phyloP scores from a whole-genome alignment of 495 filamentous ascomycete species.

The Talaromyces borbonicus region DNA sequence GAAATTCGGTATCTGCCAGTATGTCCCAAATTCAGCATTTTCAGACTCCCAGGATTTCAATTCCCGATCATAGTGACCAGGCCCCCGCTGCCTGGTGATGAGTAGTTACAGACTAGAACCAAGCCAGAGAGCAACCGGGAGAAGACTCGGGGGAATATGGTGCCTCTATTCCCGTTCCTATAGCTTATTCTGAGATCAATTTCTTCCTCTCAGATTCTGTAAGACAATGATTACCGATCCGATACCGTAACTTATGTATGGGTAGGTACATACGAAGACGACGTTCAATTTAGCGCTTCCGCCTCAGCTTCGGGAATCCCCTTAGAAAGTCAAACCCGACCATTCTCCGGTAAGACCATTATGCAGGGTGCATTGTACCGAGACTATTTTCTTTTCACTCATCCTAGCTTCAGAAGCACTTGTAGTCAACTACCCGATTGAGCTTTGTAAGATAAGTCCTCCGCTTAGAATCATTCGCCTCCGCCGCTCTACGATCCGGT shows the following conservation, averaged over 20 bases:
- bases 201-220: too few relatives aligned
- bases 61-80: neutral
- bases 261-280: neutral
- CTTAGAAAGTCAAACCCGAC: neutral
- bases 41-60: neutral
- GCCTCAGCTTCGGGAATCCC: neutral
- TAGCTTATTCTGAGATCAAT: too few relatives aligned
- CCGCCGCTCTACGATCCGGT: neutral
- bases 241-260: too few relatives aligned
- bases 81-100: neutral
- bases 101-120: neutral
- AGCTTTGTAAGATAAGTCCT: neutral
- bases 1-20: neutral
- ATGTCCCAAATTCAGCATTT: neutral
- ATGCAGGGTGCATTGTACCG: neutral
- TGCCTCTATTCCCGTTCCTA: neutral
- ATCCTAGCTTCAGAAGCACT: neutral
- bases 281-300: neutral
- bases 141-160: neutral
- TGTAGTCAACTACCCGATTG: neutral
- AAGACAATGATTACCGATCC: too few relatives aligned
- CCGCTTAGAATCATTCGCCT: neutral
- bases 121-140: neutral
- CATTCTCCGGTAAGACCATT: neutral
- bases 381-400: neutral